Conservation (phyloP, 371 early-diverging fungal genomes). For the Zychaea mexicana region DNA sequence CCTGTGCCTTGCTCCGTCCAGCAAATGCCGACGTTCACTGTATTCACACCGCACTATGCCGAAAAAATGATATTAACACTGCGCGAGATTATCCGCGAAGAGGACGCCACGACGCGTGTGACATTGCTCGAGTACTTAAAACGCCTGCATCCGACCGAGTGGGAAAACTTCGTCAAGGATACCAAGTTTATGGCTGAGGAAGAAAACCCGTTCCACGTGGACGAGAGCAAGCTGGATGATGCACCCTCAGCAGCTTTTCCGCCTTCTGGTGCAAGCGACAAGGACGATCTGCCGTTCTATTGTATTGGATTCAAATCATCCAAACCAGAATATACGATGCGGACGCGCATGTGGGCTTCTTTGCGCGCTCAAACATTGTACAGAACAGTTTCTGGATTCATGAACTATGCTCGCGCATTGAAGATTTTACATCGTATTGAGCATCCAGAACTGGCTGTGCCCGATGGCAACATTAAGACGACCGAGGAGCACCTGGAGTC, state of each 20-base stretch:
- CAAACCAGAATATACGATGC: slow-evolving; percentile 80
- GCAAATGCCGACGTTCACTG: slow-evolving; percentile 87
- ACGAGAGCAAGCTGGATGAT: background rate
- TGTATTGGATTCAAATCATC: slow-evolving; percentile 86
- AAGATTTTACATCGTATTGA: slow-evolving; percentile 84
- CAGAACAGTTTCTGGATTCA: slow-evolving; percentile 88
- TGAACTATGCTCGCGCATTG: slow-evolving; percentile 88
- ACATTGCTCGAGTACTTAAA: slow-evolving; percentile 88
- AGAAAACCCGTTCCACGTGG: slow-evolving; percentile 20
- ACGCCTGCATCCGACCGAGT: slow-evolving; percentile 80
- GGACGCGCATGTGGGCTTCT: slow-evolving; percentile 91
- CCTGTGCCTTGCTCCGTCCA: slow-evolving; percentile 82
- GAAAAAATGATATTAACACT: slow-evolving; percentile 87
- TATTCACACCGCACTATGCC: slow-evolving; percentile 89
- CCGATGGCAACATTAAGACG: slow-evolving; percentile 55
- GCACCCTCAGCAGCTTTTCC: background rate
- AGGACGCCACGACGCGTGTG: slow-evolving; percentile 80
- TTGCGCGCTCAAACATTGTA: slow-evolving; percentile 88
- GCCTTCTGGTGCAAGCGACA: slow-evolving; percentile 38
- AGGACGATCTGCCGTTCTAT: slow-evolving; percentile 83
- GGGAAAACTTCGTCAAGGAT: slow-evolving; percentile 91
- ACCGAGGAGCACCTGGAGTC: slow-evolving; percentile 61
- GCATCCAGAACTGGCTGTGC: slow-evolving; percentile 72
- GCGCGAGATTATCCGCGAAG: slow-evolving; percentile 85
- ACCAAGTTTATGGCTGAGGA: slow-evolving; percentile 85